Evolutionary conservation across 2,329 filamentous ascomycete species (phyloP).

Genomic region (Huntiella omanensis): DNA sequence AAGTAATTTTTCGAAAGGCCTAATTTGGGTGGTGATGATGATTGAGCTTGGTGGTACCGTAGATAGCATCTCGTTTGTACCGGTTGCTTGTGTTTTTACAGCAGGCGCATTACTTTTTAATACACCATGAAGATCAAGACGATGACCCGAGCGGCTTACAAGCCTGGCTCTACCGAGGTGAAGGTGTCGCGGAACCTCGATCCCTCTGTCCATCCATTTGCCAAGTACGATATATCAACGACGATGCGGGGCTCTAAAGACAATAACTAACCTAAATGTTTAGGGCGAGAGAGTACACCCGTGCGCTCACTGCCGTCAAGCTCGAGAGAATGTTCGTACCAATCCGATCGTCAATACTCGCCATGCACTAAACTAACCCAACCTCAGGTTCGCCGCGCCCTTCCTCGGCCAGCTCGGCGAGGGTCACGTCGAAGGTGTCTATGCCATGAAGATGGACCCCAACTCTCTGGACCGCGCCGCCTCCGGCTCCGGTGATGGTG

Average conservation of each 20-base stretch:
- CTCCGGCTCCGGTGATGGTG: slow-evolving; percentile 75
- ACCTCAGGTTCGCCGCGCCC: slow-evolving; percentile 22
- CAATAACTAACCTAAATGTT: slow-evolving; percentile 1
- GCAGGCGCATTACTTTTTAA: background rate
- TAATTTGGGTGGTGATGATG: background rate
- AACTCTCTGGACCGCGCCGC: slow-evolving; percentile 56
- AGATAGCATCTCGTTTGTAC: too few species aligned
- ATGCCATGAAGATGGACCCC: slow-evolving; percentile 64
- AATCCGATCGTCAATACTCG: background rate
- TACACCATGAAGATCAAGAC: slow-evolving; percentile 38
- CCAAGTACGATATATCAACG: slow-evolving; percentile 6
- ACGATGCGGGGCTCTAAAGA: background rate
- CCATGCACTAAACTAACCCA: background rate
- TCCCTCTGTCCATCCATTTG: slow-evolving; percentile 75
- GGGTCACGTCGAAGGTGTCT: slow-evolving; percentile 78
- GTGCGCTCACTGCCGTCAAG: slow-evolving; percentile 60
- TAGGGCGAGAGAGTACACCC: slow-evolving; percentile 54
- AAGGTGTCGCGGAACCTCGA: slow-evolving; percentile 57
- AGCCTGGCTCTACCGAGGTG: slow-evolving; percentile 46
- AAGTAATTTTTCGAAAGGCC: slow-evolving; percentile 9
- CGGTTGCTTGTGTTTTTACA: too few species aligned
- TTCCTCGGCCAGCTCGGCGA: slow-evolving; percentile 74
- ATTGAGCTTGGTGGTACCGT: background rate
- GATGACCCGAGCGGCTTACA: slow-evolving; percentile 46
- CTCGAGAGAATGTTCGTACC: slow-evolving; percentile 67